phyloP scores from a whole-genome alignment of 2,329 filamentous ascomycete genomes.

The Penicillium sp. region DNA sequence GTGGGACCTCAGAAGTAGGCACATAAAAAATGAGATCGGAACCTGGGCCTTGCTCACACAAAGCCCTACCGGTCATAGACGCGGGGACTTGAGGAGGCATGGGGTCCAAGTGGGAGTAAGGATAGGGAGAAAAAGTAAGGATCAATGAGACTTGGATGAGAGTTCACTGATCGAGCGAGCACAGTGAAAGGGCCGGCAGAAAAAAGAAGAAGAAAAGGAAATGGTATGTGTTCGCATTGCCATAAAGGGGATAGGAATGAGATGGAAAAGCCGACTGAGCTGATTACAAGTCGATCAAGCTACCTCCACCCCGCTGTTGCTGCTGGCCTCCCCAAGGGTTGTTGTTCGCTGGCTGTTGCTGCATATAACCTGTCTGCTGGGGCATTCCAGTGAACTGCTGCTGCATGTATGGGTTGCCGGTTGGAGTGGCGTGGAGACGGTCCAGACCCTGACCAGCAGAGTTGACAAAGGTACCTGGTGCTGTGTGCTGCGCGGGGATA shows the following conservation, averaged over 20 bases:
- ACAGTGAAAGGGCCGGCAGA: not conserved
- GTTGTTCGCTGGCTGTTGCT: constrained; percentile 48
- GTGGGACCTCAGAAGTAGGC: not conserved
- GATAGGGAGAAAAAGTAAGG: constrained; percentile 1
- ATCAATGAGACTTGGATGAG: constrained; percentile 3
- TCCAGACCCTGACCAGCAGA: constrained; percentile 81
- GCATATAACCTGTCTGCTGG: constrained; percentile 47
- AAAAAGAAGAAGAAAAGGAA: not conserved
- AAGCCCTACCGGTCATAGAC: not conserved
- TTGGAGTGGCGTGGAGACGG: constrained; percentile 66
- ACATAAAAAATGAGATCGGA: not conserved
- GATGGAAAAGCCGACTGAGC: not conserved
- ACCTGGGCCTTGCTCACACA: not conserved
- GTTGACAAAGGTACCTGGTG: constrained; percentile 94
- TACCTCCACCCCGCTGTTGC: constrained; percentile 52
- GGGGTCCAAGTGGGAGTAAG: not conserved
- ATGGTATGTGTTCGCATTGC: constrained; percentile 14
- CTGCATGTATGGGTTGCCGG: constrained; percentile 81
- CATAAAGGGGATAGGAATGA: constrained; percentile 1
- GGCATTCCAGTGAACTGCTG: constrained; percentile 75
- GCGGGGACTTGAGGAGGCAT: not conserved
- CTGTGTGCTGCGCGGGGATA: constrained; percentile 94
- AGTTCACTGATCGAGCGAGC: constrained; percentile 7
- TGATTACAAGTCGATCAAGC: constrained; percentile 62
- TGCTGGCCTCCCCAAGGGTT: constrained; percentile 60